These are phyloP conservation scores for Halophytophthora batemanensis DNA, from an alignment of 352 stramenopile species.

Conservation along the genomic window DNA sequence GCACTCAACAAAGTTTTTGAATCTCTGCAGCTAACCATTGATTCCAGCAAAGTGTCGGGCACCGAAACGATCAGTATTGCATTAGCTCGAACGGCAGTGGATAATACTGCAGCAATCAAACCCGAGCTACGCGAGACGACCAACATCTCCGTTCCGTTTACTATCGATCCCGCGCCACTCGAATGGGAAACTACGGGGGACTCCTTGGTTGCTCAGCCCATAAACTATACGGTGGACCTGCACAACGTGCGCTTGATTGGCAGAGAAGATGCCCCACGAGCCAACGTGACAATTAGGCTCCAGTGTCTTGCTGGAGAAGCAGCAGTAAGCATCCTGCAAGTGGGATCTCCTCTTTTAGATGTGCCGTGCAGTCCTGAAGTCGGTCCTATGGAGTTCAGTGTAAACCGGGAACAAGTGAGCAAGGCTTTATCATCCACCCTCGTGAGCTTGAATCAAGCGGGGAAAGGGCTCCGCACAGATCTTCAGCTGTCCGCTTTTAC, in stretches of 20 bases:
- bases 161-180: background rate
- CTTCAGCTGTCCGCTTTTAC: background rate
- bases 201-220: conserved; percentile 2
- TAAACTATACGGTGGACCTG: conserved; percentile 1
- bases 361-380: background rate
- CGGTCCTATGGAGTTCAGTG: background rate
- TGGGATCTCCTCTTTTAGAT: background rate
- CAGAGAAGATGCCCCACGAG: background rate
- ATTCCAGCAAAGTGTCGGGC: background rate
- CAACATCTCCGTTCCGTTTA: conserved; percentile 12
- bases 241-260: background rate
- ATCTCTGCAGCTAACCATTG: conserved; percentile 14
- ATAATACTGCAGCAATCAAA: background rate
- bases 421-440: background rate
- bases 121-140: conserved; percentile 4
- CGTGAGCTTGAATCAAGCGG: background rate
- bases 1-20: conserved; percentile 20
- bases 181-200: background rate
- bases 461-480: background rate
- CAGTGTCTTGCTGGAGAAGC: background rate
- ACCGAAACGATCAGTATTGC: conserved; percentile 12
- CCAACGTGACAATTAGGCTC: background rate
- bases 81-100: background rate
- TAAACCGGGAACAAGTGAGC: background rate
- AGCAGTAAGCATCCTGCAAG: background rate